Evolutionary conservation across 1,284 basidiomycete species (phyloP).

Genomic region (Austroboletus novae-zelandiae): DNA sequence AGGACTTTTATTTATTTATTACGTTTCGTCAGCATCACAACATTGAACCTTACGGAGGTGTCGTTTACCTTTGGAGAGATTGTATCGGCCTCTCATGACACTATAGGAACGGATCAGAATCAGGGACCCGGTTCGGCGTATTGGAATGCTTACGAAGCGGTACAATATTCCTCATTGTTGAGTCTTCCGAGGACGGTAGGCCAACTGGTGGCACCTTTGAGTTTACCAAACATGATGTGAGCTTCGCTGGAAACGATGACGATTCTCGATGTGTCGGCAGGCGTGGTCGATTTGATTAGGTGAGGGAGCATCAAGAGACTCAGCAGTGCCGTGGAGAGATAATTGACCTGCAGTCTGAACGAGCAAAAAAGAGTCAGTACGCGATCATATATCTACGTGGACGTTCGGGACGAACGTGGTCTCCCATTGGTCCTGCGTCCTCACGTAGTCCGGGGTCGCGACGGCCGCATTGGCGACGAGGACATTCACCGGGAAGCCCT

Average conservation of each 20-base stretch:
- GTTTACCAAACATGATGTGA: constrained; percentile 14
- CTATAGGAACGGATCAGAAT: constrained; percentile 5
- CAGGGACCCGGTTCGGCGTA: neutral
- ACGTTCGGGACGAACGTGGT: constrained; percentile 20
- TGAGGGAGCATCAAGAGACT: constrained; percentile 34
- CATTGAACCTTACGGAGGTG: neutral
- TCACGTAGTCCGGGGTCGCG: constrained; percentile 13
- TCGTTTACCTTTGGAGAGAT: constrained; percentile 35
- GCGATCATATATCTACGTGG: neutral
- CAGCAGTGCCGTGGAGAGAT: constrained; percentile 30
- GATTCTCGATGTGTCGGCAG: constrained; percentile 23
- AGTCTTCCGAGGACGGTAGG: constrained; percentile 31
- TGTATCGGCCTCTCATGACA: constrained; percentile 30
- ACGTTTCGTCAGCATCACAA: neutral
- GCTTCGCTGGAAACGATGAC: constrained; percentile 29
- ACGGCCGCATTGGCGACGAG: constrained; percentile 29
- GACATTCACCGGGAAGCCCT: constrained; percentile 18
- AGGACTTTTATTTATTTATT: constrained; percentile 23
- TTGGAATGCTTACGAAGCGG: constrained; percentile 19
- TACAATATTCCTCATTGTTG: constrained; percentile 30
- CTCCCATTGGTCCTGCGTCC: constrained; percentile 32
- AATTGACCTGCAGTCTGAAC: constrained; percentile 33
- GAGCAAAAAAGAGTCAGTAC: neutral
- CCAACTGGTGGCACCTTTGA: constrained; percentile 11
- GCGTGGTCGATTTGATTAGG: constrained; percentile 27